Percentiles rank a stretch among this genome's conserved stretches.
Evolutionary conservation across 2,329 filamentous ascomycete species (phyloP).

Genomic region (Pyrenochaeta sp.): DNA sequence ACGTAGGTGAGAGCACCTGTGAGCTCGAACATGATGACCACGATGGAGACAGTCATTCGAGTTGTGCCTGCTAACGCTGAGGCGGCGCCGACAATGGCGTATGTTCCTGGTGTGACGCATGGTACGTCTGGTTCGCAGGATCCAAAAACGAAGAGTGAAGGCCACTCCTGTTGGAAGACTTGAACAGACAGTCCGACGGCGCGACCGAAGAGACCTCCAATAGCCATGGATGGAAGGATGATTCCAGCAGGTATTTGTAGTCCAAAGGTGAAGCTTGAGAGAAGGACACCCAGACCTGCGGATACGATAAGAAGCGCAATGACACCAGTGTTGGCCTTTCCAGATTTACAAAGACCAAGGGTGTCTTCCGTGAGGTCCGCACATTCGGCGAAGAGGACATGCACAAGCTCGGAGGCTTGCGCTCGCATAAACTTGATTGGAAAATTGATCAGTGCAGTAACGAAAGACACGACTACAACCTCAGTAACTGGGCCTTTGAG

Average conservation of each 20-base stretch:
- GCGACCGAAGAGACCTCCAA: slow-evolving; percentile 88
- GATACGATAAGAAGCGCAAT: slow-evolving; percentile 85
- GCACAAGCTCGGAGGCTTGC: slow-evolving; percentile 89
- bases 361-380: slow-evolving; percentile 81
- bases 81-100: slow-evolving; percentile 94
- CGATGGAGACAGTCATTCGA: slow-evolving; percentile 95
- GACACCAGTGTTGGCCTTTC: slow-evolving; percentile 80
- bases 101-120: slow-evolving; percentile 93
- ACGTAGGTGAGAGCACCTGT: slow-evolving; percentile 96
- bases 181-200: slow-evolving; percentile 89
- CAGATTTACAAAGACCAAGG: slow-evolving; percentile 88
- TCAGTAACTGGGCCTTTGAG: slow-evolving; percentile 76
- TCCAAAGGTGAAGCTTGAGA: slow-evolving; percentile 89
- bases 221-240: slow-evolving; percentile 93
- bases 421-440: slow-evolving; percentile 96
- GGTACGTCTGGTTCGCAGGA: slow-evolving; percentile 84
- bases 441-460: slow-evolving; percentile 91
- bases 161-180: slow-evolving; percentile 82
- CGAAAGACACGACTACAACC: slow-evolving; percentile 77
- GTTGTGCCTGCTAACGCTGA: slow-evolving; percentile 94
- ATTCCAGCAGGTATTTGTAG: slow-evolving; percentile 95
- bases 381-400: slow-evolving; percentile 91
- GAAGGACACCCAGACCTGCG: slow-evolving; percentile 80
- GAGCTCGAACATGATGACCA: slow-evolving; percentile 99
- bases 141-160: slow-evolving; percentile 77